Base-by-base conservation (phyloP, 106 monocot genomes). In the Allium sativum region DNA sequence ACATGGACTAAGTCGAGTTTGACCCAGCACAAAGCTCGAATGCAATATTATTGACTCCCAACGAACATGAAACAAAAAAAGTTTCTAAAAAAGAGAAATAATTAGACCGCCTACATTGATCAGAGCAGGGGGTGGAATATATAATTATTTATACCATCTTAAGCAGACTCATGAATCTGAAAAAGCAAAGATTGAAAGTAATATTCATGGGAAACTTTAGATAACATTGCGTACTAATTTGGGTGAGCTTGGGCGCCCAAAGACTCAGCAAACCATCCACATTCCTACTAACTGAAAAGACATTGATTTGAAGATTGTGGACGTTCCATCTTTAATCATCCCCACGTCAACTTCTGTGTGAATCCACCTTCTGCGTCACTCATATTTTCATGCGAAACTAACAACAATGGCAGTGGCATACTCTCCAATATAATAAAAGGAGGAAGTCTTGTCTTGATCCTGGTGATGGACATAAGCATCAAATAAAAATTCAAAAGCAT, bases 1-100 rank as follows among this genome's bases (percentile, higher is more conserved):
- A 82, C 48, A 91, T 96, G 95, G 95, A 96, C 68, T 90, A 96
- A 84, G 87, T 96, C 45, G 95, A 96, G 12, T 91, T 96, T 64
- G 87, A 96, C 64, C 95, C 95, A 45, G 68, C 90, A 48, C 79
- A 56, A 55, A 18, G 77, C 68, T 96, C 87, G 95, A 76, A 21
- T 61, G 74, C 84, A 54, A 82, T 82, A 48, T 65, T 82, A 54
- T 76, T 96, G 44, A 87, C 80, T 76, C 73, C 76, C 52, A 87
- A 96, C 78, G 84, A 76, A 17, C 69, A 78, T 54, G 45, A 66
- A 59, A 73, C 80, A 43, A 71, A 62, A 54, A 70, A 10, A 7
- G 75, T 67, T 48, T 76, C 76, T 53, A 53, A 18, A 6, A 21
- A 54, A 53, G 91, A 61, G 77, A 81, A 45, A 72, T 85, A 19